Conservation (phyloP, 495 filamentous ascomycete genomes). For the Xylaria intraflava region DNA sequence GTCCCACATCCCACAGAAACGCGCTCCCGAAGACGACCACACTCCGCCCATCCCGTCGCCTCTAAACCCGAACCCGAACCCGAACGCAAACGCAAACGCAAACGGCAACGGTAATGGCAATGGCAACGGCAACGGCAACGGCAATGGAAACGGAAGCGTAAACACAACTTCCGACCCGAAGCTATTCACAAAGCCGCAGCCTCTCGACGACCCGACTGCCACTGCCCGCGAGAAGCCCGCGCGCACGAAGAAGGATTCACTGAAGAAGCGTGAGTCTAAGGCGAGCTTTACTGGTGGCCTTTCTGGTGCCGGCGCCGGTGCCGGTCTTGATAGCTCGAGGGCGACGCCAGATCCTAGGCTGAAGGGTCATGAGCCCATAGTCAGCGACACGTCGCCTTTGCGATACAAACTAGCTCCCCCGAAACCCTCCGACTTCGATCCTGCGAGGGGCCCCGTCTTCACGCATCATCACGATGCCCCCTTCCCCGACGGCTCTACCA, state of each 20-base stretch:
- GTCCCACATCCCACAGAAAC: conserved; percentile 54
- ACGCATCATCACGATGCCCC: conserved; percentile 41
- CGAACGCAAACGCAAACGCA: conserved; percentile 26
- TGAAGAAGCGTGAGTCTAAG: conserved; percentile 75
- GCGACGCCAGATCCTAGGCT: conserved; percentile 52
- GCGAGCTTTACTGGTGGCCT: conserved; percentile 13
- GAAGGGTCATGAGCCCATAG: conserved; percentile 33
- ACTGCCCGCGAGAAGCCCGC: conserved; percentile 40
- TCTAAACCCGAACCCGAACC: conserved; percentile 49
- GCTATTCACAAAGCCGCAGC: conserved; percentile 25
- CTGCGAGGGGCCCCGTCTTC: conserved; percentile 50
- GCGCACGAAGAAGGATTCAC: conserved; percentile 60
- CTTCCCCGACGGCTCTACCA: conserved; percentile 37
- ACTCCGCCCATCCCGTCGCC: conserved; percentile 55
- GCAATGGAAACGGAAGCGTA: conserved; percentile 21
- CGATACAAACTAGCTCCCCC: conserved; percentile 55
- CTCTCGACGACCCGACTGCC: conserved; percentile 30
- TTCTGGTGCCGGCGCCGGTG: conserved; percentile 7
- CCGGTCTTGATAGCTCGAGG: conserved; percentile 33
- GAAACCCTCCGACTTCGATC: conserved; percentile 51
- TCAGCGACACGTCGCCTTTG: conserved; percentile 41
- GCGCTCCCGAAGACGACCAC: conserved; percentile 45
- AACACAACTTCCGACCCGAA: conserved; percentile 19
- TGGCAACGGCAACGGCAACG: conserved; percentile 59
- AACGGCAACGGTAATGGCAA: too few relatives aligned